phyloP scores from a whole-genome alignment of 2,329 filamentous ascomycete genomes.

The Fusarium anthophilum region DNA sequence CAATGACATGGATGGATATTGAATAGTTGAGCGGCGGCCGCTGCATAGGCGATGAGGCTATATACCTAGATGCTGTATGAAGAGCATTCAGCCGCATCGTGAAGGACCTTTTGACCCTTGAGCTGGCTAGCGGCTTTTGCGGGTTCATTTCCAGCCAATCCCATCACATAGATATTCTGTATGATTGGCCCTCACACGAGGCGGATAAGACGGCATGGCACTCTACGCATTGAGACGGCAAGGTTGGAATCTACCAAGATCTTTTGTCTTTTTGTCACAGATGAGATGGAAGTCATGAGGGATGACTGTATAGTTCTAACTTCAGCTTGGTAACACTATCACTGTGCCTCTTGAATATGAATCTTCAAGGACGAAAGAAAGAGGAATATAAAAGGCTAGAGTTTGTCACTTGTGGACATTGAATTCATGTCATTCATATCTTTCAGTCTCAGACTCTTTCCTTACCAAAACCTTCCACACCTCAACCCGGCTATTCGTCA shows the following conservation, averaged over 20 bases:
- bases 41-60: not conserved
- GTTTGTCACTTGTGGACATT: not conserved
- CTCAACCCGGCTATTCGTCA: not conserved
- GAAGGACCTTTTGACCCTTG: not conserved
- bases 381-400: not conserved
- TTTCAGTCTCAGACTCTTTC: not conserved
- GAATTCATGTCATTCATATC: not conserved
- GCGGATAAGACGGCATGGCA: not conserved
- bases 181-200: not conserved
- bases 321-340: fast-evolving
- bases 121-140: not conserved
- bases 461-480: not conserved
- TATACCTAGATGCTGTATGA: not conserved
- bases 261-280: not conserved
- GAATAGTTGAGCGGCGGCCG: not conserved
- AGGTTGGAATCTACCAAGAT: not conserved
- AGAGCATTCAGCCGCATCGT: not conserved
- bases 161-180: not conserved
- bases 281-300: not conserved
- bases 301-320: not conserved
- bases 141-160: not conserved
- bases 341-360: fast-evolving
- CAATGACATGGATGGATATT: not conserved
- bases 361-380: not conserved
- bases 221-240: not conserved